phyloP scores from a whole-genome alignment of 2,329 filamentous ascomycete genomes.

The Aspergillus pseudoviridinutans region DNA sequence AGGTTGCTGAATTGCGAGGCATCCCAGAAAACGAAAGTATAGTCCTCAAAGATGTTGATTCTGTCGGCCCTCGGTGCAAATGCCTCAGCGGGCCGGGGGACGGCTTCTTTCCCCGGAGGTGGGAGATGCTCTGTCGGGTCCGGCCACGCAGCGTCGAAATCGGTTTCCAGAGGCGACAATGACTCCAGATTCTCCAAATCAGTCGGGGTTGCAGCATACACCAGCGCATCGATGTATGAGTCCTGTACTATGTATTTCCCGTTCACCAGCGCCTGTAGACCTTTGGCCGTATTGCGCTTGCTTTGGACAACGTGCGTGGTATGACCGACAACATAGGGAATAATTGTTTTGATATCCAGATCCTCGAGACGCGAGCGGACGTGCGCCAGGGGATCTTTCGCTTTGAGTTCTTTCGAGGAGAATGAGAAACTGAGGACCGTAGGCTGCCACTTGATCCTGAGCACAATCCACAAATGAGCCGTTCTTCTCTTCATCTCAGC shows the following conservation, averaged over 20 bases:
- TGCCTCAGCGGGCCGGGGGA: constrained; percentile 61
- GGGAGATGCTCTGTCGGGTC: constrained; percentile 68
- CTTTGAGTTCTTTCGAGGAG: constrained; percentile 65
- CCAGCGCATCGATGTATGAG: constrained; percentile 69
- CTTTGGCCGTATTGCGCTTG: constrained; percentile 85
- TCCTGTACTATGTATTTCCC: constrained; percentile 72
- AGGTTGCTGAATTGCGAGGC: constrained; percentile 71
- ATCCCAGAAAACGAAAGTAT: constrained; percentile 85
- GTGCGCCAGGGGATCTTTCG: constrained; percentile 56
- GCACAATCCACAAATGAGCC: constrained; percentile 5
- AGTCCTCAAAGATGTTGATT: constrained; percentile 73
- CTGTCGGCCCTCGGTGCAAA: constrained; percentile 68
- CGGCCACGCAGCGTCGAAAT: constrained; percentile 79
- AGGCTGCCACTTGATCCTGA: constrained; percentile 74
- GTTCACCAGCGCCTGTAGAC: constrained; percentile 80
- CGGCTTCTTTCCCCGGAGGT: constrained; percentile 69
- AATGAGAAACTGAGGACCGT: constrained; percentile 79
- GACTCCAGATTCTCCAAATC: constrained; percentile 50
- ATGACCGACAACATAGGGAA: constrained; percentile 63
- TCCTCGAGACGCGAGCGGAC: constrained; percentile 68
- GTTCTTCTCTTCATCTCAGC: background rate
- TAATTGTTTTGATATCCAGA: constrained; percentile 81
- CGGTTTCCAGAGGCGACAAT: constrained; percentile 63
- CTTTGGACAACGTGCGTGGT: constrained; percentile 87
- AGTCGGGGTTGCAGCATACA: constrained; percentile 53